Base-by-base conservation (phyloP, 768 basidiomycete genomes). In the Royoungia palumana region DNA sequence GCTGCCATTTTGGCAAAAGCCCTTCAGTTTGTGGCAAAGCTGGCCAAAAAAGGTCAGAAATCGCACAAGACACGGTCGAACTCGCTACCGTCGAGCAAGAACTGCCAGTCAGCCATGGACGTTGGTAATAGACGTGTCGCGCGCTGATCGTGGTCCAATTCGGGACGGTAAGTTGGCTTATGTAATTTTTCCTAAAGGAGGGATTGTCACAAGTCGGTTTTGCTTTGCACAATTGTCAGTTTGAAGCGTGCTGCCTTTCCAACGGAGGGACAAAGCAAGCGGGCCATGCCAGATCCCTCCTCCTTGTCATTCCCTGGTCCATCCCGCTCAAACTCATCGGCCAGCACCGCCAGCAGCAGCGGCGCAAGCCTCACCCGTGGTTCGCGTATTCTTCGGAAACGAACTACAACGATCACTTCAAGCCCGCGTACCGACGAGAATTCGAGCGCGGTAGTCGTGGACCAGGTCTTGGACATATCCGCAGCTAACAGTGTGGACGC, bases 1-100 rank as follows among this genome's bases (percentile, higher is more conserved):
- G 79, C 68, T 93, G 87, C 93, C 94, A 97, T 65, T 82, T 78
- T 2, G 92, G 91, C 9, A 99, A 79, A 62, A 78, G 75, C 24
- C 94, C 94, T 8, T 72, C 71, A 13, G 74, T 70, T 41, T 81
- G 71, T 0, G 89, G 90, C 10, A 92, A 73, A 59, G 74, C 85
- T 87, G 47, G 22, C 14, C 9, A 10, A 11, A 24, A 21, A 19
- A 24, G 6, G 38, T 56, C 46, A 60, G 47, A 8, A 3, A 21
- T 41, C 10, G 12, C 10, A 1, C 0, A 28, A 12, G 17, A 14
- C 24, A 13, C 46, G 22, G 8, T 2, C 10, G 13, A 35, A 1
- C 20, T 28, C 5, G 11, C 13, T 47, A 65, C 64, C 60, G 20
- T 68, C 64, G 38, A 62, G 49, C 20, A 66, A 47, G 20, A 34